phyloP scores from a whole-genome alignment of 768 basidiomycete genomes.

The Nidularia sp. region DNA sequence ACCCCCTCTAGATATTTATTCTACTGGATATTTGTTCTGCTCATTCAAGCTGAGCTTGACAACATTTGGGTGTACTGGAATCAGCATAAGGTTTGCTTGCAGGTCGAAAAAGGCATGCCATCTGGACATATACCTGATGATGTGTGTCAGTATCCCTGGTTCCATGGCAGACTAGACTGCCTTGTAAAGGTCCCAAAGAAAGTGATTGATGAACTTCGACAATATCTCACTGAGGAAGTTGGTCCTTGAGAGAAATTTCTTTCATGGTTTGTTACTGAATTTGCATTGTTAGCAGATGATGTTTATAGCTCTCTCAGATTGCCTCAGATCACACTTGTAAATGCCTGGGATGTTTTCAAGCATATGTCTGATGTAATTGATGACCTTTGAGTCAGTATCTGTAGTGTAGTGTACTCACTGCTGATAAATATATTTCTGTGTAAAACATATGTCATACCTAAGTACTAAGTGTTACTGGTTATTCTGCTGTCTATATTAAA shows the following conservation, averaged over 20 bases:
- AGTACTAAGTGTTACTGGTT: no score
- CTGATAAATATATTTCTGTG: no score
- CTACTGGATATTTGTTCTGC: slow-evolving; percentile 25
- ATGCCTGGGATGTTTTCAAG: no score
- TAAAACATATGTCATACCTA: no score
- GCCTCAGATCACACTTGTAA: no score
- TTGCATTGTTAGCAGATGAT: no score
- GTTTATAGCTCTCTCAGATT: no score
- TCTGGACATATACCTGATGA: slow-evolving; percentile 21
- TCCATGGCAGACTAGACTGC: slow-evolving; percentile 9
- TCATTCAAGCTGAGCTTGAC: slow-evolving; percentile 22
- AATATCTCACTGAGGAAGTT: slow-evolving; percentile 10
- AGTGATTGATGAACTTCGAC: slow-evolving; percentile 4
- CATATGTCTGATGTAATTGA: no score
- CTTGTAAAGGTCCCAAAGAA: slow-evolving; percentile 8
- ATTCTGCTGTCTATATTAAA: no score
- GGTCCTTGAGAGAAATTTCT: slow-evolving; percentile 2
- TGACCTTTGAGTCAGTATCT: no score
- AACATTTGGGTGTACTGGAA: slow-evolving; percentile 24
- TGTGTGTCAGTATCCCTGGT: slow-evolving; percentile 11
- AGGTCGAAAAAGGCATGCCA: slow-evolving; percentile 17
- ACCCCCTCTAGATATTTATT: slow-evolving; percentile 16
- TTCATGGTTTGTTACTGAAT: no score
- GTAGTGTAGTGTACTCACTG: no score
- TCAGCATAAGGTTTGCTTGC: slow-evolving; percentile 16